Evolutionary conservation across 1,284 basidiomycete genomes (phyloP), one percentile per base, ranked within the genome.

Genomic region (Microbotryum lychnidis-dioicae): DNA sequence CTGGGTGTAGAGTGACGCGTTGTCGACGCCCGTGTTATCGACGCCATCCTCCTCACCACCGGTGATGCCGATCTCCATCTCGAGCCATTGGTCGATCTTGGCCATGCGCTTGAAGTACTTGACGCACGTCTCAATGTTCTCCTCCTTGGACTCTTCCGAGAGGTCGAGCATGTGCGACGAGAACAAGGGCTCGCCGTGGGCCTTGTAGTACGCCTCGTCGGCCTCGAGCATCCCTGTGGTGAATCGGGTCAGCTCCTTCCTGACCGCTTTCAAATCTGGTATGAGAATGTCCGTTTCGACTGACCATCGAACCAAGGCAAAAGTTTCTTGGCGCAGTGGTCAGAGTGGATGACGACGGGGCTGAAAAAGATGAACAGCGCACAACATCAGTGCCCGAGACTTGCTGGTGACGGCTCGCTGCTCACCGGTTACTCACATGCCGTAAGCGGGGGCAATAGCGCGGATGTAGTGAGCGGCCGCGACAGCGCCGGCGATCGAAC

Each of bases 41-140:
- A 98, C 94, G 76, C 94, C 94, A 75, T 98, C 94, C 79, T 98
- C 94, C 78, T 98, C 94, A 75, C 94, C 94, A 77, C 94, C 96
- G 63, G 96, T 99, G 80, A 99, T 98, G 75, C 96, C 96, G 76
- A 99, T 98, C 80, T 99, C 96, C 96, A 99, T 99, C 83, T 99
- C 96, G 77, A 99, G 91, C 92, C 92, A 99, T 47, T 77, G 80
- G 67, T 88, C 87, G 75, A 97, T 79, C 71, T 87, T 84, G 31
- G 90, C 89, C 91, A 98, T 91, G 76, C 91, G 89, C 78, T 86
- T 82, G 78, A 98, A 94, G 83, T 99, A 99, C 78, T 92, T 84
- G 66, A 82, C 88, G 78, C 96, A 98, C 57, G 81, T 91, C 62
- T 81, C 85, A 74, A 98, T 99, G 83, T 98, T 99, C 75, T 97